Evolutionary conservation across 2,329 filamentous ascomycete genomes (phyloP).

Genomic region (Knufia petricola): DNA sequence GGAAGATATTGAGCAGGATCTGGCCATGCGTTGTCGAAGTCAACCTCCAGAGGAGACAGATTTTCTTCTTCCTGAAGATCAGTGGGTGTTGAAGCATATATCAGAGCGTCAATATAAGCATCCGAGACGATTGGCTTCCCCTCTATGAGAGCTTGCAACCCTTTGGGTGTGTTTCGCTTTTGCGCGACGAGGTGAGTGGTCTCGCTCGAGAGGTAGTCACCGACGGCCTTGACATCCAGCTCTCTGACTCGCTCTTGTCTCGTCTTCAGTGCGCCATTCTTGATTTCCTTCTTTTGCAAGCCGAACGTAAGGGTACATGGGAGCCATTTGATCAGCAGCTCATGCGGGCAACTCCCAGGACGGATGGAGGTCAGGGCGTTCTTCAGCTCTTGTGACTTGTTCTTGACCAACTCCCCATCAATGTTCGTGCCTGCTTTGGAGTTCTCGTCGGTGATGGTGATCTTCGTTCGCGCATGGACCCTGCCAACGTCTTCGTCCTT

Average conservation of each 20-base stretch:
- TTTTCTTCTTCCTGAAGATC: slow-evolving; percentile 43
- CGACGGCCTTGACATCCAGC: slow-evolving; percentile 77
- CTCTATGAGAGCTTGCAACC: slow-evolving; percentile 76
- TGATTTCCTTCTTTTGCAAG: slow-evolving; percentile 61
- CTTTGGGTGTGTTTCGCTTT: slow-evolving; percentile 82
- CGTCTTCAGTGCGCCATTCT: slow-evolving; percentile 51
- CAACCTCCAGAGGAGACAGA: slow-evolving; percentile 57
- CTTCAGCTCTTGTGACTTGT: slow-evolving; percentile 45
- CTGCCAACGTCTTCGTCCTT: slow-evolving; percentile 56
- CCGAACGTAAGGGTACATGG: slow-evolving; percentile 75
- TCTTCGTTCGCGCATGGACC: slow-evolving; percentile 53
- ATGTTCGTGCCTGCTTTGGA: slow-evolving; percentile 77
- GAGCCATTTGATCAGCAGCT: slow-evolving; percentile 61
- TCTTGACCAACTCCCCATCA: slow-evolving; percentile 60
- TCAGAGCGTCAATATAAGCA: slow-evolving; percentile 63
- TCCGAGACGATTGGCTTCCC: slow-evolving; percentile 66
- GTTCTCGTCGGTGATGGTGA: slow-evolving; percentile 68
- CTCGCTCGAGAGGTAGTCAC: slow-evolving; percentile 56
- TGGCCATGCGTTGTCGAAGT: slow-evolving; percentile 75
- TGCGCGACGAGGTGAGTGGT: slow-evolving; percentile 85
- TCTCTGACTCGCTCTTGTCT: slow-evolving; percentile 62
- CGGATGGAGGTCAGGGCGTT: slow-evolving; percentile 54
- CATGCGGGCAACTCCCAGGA: slow-evolving; percentile 59
- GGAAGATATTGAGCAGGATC: slow-evolving; percentile 63
- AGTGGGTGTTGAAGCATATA: slow-evolving; percentile 46